Percentiles rank a stretch among this genome's conserved stretches.
These are phyloP conservation scores for Podaxis rugospora DNA, from an alignment of 768 basidiomycete species.

Conservation along the genomic window DNA sequence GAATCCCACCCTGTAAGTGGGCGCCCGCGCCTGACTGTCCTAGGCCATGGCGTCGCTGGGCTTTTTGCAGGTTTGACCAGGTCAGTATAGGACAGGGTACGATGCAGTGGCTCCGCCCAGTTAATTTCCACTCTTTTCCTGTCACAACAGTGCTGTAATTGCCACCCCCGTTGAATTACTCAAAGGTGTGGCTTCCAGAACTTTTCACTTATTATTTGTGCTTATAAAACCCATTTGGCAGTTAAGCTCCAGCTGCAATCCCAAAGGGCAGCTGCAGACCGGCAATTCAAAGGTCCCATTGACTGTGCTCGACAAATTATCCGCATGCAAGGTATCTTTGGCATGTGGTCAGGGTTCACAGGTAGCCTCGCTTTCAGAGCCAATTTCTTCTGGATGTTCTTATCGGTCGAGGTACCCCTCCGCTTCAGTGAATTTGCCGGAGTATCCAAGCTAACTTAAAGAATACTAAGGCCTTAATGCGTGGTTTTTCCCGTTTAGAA, in stretches of 20 bases:
- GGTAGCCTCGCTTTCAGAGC: constrained; percentile 69
- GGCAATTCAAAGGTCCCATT: constrained; percentile 61
- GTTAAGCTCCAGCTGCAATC: constrained; percentile 69
- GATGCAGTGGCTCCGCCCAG: not conserved
- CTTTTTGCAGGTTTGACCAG: constrained; percentile 69
- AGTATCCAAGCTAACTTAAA: constrained; percentile 15
- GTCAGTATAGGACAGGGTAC: constrained; percentile 24
- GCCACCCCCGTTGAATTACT: constrained; percentile 78
- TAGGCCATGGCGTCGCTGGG: constrained; percentile 64
- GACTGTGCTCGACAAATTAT: constrained; percentile 65
- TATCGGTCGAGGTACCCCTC: constrained; percentile 53
- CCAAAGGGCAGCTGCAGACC: constrained; percentile 43
- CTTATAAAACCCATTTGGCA: constrained; percentile 26
- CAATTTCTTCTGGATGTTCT: constrained; percentile 80
- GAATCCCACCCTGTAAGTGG: constrained; percentile 43
- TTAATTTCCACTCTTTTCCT: constrained; percentile 9
- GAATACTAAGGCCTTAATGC: constrained; percentile 49
- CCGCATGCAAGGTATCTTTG: constrained; percentile 53
- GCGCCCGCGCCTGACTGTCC: constrained; percentile 48
- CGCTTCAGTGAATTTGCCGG: constrained; percentile 7
- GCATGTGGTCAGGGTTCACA: constrained; percentile 74
- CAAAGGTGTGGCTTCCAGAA: constrained; percentile 43
- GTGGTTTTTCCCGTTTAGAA: constrained; percentile 46
- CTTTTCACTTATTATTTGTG: constrained; percentile 20
- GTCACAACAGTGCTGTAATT: constrained; percentile 46